phyloP scores from a whole-genome alignment of 129 eudicot species.

The Arctium lappa region DNA sequence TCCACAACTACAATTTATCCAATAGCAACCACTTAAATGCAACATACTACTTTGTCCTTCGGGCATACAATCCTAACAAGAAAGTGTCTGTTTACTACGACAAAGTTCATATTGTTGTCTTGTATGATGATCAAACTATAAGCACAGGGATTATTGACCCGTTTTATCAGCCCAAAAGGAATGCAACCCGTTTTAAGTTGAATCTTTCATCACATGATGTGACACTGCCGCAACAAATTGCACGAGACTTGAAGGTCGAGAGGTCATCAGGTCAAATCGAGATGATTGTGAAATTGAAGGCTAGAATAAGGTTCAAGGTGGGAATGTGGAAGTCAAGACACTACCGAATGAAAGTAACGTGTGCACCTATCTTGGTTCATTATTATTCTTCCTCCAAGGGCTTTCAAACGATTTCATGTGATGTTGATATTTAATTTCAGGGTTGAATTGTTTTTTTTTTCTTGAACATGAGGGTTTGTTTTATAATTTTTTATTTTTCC shows the following conservation, averaged over 20 bases:
- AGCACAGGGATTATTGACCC: conserved; percentile 49
- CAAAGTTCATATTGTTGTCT: conserved; percentile 43
- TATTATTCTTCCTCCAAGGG: conserved; percentile 42
- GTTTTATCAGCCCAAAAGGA: conserved; percentile 58
- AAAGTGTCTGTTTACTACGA: conserved; percentile 68
- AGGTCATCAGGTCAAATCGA: conserved; percentile 53
- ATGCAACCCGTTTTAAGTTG: conserved; percentile 56
- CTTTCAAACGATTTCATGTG: conserved; percentile 40
- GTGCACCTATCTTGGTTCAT: conserved; percentile 51
- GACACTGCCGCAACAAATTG: conserved; percentile 16
- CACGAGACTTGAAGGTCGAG: conserved; percentile 47
- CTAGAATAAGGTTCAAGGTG: conserved; percentile 63
- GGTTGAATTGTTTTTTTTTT: conserved; percentile 16
- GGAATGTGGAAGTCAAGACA: conserved; percentile 68
- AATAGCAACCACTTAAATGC: conserved; percentile 47
- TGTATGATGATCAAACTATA: conserved; percentile 45
- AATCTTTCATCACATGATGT: conserved; percentile 47
- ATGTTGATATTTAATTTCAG: conserved; percentile 45
- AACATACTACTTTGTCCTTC: conserved; percentile 51
- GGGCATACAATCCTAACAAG: conserved; percentile 72
- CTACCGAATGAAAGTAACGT: conserved; percentile 49
- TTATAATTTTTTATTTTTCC: neutral
- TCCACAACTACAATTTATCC: conserved; percentile 54
- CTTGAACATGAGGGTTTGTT: conserved; percentile 18
- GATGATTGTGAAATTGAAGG: conserved; percentile 49